These are phyloP conservation scores for Chaetoscypha palmicola DNA, from an alignment of 2,329 filamentous ascomycete species.

Conservation along the genomic window DNA sequence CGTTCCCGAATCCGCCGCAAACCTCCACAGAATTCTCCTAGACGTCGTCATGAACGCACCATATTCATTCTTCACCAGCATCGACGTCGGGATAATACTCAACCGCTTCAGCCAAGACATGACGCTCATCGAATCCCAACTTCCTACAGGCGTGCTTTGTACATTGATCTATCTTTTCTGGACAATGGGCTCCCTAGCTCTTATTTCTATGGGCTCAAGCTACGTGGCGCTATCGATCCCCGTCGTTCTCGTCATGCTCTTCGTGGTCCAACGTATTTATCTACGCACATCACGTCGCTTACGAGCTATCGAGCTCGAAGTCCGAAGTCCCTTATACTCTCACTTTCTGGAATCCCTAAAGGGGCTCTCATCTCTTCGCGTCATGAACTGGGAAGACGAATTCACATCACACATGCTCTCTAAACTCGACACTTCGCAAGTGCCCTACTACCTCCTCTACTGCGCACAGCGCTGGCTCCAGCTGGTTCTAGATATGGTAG, in stretches of 20 bases:
- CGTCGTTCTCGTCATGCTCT: conserved; percentile 29
- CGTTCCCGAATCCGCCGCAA: too few species aligned
- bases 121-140: conserved; percentile 24
- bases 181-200: conserved; percentile 24
- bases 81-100: conserved; percentile 1
- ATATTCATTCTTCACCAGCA: not conserved
- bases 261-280: conserved; percentile 35
- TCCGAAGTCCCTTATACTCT: conserved; percentile 37
- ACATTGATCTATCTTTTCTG: conserved; percentile 28
- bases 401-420: not conserved
- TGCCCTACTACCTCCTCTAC: conserved; percentile 49
- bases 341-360: conserved; percentile 40
- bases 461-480: conserved; percentile 51
- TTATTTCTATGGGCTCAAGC: not conserved
- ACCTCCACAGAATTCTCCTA: too few species aligned
- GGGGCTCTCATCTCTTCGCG: conserved; percentile 44
- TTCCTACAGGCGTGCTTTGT: too few species aligned
- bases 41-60: not conserved
- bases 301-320: conserved; percentile 40
- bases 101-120: conserved; percentile 43
- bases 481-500: conserved; percentile 30
- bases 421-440: conserved; percentile 46
- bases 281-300: conserved; percentile 42
- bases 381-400: conserved; percentile 45
- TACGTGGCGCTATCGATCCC: conserved; percentile 2